These are phyloP conservation scores for Teunomyces cretensis DNA, from an alignment of 805 yeast genomes.

Conservation along the genomic window DNA sequence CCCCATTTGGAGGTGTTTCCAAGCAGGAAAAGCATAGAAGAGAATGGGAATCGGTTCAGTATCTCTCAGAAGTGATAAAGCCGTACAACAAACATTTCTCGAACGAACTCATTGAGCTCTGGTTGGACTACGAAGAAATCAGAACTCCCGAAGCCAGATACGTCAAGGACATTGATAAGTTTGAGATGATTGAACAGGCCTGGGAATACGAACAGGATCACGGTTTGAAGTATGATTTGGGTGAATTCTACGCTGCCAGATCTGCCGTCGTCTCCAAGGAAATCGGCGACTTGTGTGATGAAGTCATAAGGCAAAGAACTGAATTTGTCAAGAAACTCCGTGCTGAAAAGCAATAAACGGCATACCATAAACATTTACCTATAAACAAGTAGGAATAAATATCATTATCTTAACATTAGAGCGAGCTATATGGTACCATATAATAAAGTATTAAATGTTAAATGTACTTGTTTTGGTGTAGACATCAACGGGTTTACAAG, in stretches of 20 bases:
- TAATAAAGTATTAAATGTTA: no score
- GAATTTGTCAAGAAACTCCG: conserved; percentile 11
- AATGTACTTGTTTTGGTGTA: no score
- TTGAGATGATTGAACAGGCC: conserved; percentile 79
- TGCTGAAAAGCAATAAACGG: background rate
- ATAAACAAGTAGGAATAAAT: background rate
- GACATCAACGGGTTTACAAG: no score
- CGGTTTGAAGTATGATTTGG: conserved; percentile 56
- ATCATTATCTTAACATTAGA: background rate
- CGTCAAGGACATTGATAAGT: conserved; percentile 93
- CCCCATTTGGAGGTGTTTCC: conserved; percentile 67
- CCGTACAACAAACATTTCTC: conserved; percentile 68
- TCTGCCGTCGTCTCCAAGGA: conserved; percentile 67
- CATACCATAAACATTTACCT: background rate
- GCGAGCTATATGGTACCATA: no score
- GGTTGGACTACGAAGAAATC: conserved; percentile 89
- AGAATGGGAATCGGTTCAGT: conserved; percentile 71
- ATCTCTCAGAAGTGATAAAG: conserved; percentile 56
- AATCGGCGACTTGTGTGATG: conserved; percentile 68
- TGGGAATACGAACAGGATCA: conserved; percentile 77
- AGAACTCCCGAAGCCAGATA: conserved; percentile 79
- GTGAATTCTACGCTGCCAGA: conserved; percentile 68
- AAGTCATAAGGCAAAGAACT: conserved; percentile 17
- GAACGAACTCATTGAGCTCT: conserved; percentile 61
- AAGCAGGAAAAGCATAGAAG: conserved; percentile 83